Conservation (phyloP, 805 yeast genomes). For the Pichia manshurica region DNA sequence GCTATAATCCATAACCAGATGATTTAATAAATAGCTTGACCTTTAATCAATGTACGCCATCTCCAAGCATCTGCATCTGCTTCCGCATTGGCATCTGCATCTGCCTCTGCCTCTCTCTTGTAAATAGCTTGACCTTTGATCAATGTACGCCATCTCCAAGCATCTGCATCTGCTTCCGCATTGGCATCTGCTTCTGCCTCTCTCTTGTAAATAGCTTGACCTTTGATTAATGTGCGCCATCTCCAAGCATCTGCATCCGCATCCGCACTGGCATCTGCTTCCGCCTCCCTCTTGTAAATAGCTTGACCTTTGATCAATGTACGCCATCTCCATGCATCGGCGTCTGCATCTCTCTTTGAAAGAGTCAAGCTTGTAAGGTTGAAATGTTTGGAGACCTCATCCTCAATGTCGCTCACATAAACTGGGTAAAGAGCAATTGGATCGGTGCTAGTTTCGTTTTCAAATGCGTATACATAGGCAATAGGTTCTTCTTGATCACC, state of each 20-base stretch:
- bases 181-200: conserved; percentile 11
- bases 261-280: conserved; percentile 9
- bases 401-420: conserved; percentile 7
- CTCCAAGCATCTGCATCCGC: conserved; percentile 11
- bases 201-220: conserved; percentile 14
- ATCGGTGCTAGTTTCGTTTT: conserved; percentile 2
- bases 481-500: conserved; percentile 7
- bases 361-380: neutral
- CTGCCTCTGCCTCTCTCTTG: conserved; percentile 16
- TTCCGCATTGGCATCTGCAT: conserved; percentile 7
- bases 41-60: conserved; percentile 3
- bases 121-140: conserved; percentile 11
- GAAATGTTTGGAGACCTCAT: neutral
- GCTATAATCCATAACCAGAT: neutral
- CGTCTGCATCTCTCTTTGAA: neutral
- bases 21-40: conserved; percentile 10
- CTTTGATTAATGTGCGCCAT: conserved; percentile 7
- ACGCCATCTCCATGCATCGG: conserved; percentile 2
- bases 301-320: neutral
- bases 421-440: conserved; percentile 10
- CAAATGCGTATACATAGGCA: conserved; percentile 5
- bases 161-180: conserved; percentile 11
- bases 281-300: conserved; percentile 9
- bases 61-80: conserved; percentile 12
- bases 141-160: conserved; percentile 10